Evolutionary conservation across 257 asterid genomes (phyloP), one percentile per base, ranked within the genome.

Genomic region (Cruciata laevipes): DNA sequence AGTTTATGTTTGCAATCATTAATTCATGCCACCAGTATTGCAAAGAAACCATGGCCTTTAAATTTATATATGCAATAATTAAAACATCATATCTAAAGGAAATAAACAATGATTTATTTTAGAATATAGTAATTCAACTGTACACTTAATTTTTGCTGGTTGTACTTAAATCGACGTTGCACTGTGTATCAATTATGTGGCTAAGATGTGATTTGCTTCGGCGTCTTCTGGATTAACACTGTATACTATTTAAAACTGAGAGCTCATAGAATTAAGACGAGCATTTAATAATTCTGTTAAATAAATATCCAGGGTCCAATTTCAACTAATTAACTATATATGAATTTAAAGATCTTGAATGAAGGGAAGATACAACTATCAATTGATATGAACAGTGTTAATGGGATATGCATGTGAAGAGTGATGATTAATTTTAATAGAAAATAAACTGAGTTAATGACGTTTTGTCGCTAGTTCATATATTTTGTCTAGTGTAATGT

Each of bases 241-340:
- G 51, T 42, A 14, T 17, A 14, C 0, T 14, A 0, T 38, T 38
- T 38, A 38, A 38, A 38, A 7, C 11, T 1, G 13, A 38, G 58
- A 24, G 7, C 23, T 4, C 20, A 47, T 47, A 8, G 55, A 47
- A 37, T 40, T 7, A 65, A 16, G 51, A 17, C 24, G 8, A 3
- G 17, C 23, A 12, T 65, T 47, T 25, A 47, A 14, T 47, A 14
- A 47, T 47, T 47, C 21, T 47, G 16, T 14, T 47, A 47, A 47
- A 14, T 47, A 47, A 47, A 14, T 47, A 47, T n/a, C 24, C 20
- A 20, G 37, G 71, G 67, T 57, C 71, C 76, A 30, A 58, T 40
- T 27, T n/a, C 64, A 59, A 59, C 63, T 58, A 58, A 56, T n/a
- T 56, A n/a, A n/a, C 4, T 57, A 58, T 27, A 20, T 58, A 4